A percentile compares a stretch with the other conserved stretches of the same genome.
These are phyloP conservation scores for Talaromyces sp. DNA, from an alignment of 2,329 filamentous ascomycete species.

Conservation along the genomic window DNA sequence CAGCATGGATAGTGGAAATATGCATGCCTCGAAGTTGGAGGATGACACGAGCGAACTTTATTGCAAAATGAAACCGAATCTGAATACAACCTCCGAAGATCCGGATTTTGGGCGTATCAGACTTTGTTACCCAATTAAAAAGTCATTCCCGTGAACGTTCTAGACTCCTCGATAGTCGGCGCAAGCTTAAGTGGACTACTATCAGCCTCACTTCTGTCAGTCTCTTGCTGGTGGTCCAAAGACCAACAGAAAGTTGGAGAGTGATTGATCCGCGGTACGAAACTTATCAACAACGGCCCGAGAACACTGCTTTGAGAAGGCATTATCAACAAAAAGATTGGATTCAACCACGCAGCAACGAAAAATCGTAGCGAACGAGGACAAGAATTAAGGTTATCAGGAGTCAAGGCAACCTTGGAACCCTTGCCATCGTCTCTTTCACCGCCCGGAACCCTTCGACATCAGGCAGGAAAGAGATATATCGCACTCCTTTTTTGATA, in stretches of 20 bases:
- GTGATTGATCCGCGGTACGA: background rate
- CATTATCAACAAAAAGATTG: background rate
- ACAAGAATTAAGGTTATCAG: background rate
- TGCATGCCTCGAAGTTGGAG: background rate
- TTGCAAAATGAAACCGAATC: no score
- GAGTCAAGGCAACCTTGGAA: background rate
- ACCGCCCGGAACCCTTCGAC: background rate
- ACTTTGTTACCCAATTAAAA: background rate
- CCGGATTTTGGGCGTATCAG: background rate
- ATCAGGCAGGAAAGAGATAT: background rate
- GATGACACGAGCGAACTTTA: background rate
- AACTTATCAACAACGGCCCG: background rate
- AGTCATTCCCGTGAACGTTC: background rate
- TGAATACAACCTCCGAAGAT: background rate
- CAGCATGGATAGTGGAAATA: background rate
- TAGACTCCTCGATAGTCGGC: background rate
- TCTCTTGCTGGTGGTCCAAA: background rate
- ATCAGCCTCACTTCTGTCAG: background rate
- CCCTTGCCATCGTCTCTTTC: background rate
- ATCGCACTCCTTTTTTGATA: background rate
- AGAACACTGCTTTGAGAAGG: background rate
- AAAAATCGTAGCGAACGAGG: background rate
- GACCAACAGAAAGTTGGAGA: background rate
- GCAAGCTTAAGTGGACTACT: background rate
- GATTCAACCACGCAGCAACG: background rate